Evolutionary conservation across 2,329 filamentous ascomycete genomes (phyloP), one percentile per base, ranked within the genome.

Genomic region (Aspergillus novoparasiticus): DNA sequence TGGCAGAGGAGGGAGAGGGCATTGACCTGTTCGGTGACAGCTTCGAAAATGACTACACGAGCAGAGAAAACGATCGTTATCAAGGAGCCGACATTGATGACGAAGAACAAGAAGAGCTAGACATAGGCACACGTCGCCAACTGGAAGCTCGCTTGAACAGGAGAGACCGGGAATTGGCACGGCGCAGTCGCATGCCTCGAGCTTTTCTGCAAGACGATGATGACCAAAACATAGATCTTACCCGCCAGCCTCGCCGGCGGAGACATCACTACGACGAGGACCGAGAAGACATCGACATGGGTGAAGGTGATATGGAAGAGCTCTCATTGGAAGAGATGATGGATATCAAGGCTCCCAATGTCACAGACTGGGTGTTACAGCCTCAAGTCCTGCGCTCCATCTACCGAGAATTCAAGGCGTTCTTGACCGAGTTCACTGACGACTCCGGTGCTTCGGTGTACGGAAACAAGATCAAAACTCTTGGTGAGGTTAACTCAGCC

Each of bases 401-500:
- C 78, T 94, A 93, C 75, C 88, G 94, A 72, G 95, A 99, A 79
- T 99, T 99, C 87, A 97, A 96, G 78, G 90, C 92, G 3, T 99
- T 99, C 82, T 83, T 99, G 72, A 98, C 95, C 12, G 94, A 97
- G 71, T 98, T 96, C 77, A 97, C 90, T 6, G 95, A 99, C 73
- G 89, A 93, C 59, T 89, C 90, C 67, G 94, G 93, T 60, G 90
- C 88, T 5, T 99, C 95, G 0, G 93, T 99, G 57, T 99, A 99
- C 76, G 95, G 95, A 59, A 94, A 93, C 70, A 91, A 94, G 61
- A 96, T 99, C 69, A 88, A 93, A 69, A 97, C 92, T 0, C 87
- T 99, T n/a, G 96, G 95, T 82, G 94, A 98, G 79, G 86, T 97
- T 76, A 99, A 99, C 77, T 93, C 94, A 55, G 96, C 98, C 80